Evolutionary conservation across 108 stramenopile species (phyloP).

Genomic region (Discostella stelligeroides): DNA sequence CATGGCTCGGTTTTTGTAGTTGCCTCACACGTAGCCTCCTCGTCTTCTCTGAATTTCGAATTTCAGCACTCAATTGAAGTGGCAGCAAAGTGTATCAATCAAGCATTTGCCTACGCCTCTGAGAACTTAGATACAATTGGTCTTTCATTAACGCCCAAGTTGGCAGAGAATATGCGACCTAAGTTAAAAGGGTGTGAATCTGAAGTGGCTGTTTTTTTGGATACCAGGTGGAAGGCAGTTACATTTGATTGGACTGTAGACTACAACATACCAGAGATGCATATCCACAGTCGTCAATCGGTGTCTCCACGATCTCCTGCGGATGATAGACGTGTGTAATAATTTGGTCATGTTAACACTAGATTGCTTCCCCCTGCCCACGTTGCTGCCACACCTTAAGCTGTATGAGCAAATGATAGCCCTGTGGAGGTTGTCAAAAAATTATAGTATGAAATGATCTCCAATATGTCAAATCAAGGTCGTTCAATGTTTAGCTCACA

Average conservation of each 20-base stretch:
- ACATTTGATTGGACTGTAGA: constrained; percentile 63
- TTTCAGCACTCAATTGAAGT: constrained; percentile 66
- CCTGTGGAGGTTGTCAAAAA: no score
- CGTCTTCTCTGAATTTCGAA: not conserved
- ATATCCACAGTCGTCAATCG: not conserved
- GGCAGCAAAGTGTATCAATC: constrained; percentile 82
- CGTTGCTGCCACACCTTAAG: no score
- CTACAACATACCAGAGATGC: constrained; percentile 3
- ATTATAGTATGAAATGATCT: no score
- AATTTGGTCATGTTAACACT: not conserved
- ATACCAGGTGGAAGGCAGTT: constrained; percentile 64
- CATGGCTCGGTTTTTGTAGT: no score
- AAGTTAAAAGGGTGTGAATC: constrained; percentile 85
- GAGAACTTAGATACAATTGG: constrained; percentile 84
- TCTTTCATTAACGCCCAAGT: constrained; percentile 75
- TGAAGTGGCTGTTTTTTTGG: constrained; percentile 70
- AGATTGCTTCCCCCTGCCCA: no score
- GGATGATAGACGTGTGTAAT: constrained; percentile 13
- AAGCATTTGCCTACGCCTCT: constrained; percentile 84
- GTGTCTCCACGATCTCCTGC: constrained; percentile 3
- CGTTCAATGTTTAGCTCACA: no score
- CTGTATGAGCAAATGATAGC: no score
- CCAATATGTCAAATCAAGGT: no score
- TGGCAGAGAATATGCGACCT: constrained; percentile 75
- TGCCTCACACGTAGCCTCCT: not conserved